These are phyloP conservation scores for Effrenium voratum DNA, from an alignment of 73 alveolate species.

Conservation along the genomic window DNA sequence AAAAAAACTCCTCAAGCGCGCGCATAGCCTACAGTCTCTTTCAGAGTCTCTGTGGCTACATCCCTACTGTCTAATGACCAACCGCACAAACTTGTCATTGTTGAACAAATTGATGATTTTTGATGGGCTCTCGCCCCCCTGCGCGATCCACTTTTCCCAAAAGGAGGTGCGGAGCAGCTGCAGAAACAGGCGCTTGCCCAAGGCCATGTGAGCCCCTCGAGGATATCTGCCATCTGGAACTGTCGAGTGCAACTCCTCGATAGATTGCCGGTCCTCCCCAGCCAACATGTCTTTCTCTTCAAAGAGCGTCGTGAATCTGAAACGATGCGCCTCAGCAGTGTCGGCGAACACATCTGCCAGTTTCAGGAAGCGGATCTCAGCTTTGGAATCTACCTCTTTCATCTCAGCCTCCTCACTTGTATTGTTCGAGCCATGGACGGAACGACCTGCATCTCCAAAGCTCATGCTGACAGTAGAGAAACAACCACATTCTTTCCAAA, in stretches of 20 bases:
- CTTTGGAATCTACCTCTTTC: neutral
- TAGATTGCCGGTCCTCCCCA: neutral
- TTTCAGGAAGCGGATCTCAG: neutral
- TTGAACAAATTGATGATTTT: slow-evolving; percentile 14
- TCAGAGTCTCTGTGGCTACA: too few species aligned
- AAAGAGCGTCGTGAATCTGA: neutral
- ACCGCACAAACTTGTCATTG: slow-evolving; percentile 26
- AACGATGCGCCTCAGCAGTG: slow-evolving; percentile 2
- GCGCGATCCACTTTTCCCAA: slow-evolving; percentile 14
- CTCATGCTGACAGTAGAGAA: neutral
- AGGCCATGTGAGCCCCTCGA: slow-evolving; percentile 18
- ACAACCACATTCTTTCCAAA: neutral
- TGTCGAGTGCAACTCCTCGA: neutral
- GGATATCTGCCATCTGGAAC: neutral
- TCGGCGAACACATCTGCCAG: slow-evolving; percentile 52
- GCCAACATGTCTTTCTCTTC: slow-evolving; percentile 15
- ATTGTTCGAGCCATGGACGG: neutral
- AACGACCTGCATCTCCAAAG: slow-evolving; percentile 37
- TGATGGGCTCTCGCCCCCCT: slow-evolving; percentile 40
- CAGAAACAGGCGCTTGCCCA: slow-evolving; percentile 45
- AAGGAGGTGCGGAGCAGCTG: slow-evolving; percentile 38
- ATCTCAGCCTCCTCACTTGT: neutral
- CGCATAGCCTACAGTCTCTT: too few species aligned
- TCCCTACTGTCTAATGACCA: too few species aligned
- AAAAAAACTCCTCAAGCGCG: too few species aligned